Evolutionary conservation across 148 eudicot genomes (phyloP).

Genomic region (Vaccinium darrowii): DNA sequence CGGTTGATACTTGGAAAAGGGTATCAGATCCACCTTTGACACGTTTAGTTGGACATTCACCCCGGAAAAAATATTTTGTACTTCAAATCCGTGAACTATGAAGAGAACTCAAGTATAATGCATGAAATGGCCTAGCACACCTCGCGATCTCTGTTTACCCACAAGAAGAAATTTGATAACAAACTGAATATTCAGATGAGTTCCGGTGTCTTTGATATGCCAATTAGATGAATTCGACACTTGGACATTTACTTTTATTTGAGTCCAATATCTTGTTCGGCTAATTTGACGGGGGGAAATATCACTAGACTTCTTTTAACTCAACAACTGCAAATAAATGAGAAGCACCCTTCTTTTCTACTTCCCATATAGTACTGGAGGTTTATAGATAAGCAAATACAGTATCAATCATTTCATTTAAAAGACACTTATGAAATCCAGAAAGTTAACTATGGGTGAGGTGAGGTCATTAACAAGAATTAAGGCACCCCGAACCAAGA

Average conservation of each 20-base stretch:
- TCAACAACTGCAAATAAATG: neutral
- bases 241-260: neutral
- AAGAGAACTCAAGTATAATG: too few species aligned
- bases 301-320: neutral
- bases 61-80: too few species aligned
- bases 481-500: neutral
- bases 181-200: neutral
- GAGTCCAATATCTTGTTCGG: neutral
- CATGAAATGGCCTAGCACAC: too few species aligned
- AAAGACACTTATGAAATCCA: neutral
- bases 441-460: neutral
- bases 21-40: too few species aligned
- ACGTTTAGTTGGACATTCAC: too few species aligned
- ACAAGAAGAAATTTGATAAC: neutral
- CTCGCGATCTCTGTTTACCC: too few species aligned
- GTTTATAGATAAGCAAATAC: neutral
- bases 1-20: too few species aligned
- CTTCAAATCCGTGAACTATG: too few species aligned
- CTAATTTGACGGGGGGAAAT: neutral
- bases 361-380: neutral
- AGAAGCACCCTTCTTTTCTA: neutral
- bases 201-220: neutral
- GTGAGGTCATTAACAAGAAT: neutral
- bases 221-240: neutral
- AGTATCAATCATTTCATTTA: neutral